Base-by-base conservation (phyloP, 164 flowering plant species). In the Buxus sempervirens region DNA sequence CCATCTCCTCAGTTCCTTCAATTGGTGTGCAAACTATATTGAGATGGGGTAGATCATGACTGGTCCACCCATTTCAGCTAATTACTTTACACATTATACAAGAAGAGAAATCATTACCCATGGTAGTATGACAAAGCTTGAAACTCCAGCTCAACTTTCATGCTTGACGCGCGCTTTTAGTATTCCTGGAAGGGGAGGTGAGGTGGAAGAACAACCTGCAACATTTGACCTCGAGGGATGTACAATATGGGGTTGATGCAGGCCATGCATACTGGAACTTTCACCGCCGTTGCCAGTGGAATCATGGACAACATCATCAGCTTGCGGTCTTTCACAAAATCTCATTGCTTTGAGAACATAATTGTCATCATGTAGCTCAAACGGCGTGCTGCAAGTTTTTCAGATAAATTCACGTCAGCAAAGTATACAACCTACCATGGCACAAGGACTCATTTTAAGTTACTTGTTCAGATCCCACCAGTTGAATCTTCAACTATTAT, bases 321-420 rank as follows among this genome's bases (percentile, higher is more conserved):
- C 55, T 18, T 72, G 60, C 16, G 83, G 77, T 68, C 76, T 80
- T 28, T 83, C 86, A 67, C 86, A 79, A 62, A 85, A 78, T 55
- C 86, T 82, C 98, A 95, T 92, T 22, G 97, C 90, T 82, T 95
- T 95, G 73, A 95, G 85, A 70, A 95, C 97, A 60, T 88, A 91
- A 63, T 93, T 91, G 76, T 95, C 98, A 67, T 95, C 98, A 65
- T 95, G 98, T 36, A 95, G 87, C 86, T 95, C 96, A 84, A 95
- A 95, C 1, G 98, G 98, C 20, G 98, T 90, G 81, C 98, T 95
- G 90, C 82, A 86, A 32, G 70, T 62, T 10, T 53, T 9, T n/a
- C 36, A 63, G 32, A 64, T 27, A 59, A 53, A 42, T 20, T 19
- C 23, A 42, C 21, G 28, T 26, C 20, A 49, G 55, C 28, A 13